Evolutionary conservation across 306 rosid species (phyloP), one percentile per base, ranked within the genome.

Genomic region (Acacia acuminata): DNA sequence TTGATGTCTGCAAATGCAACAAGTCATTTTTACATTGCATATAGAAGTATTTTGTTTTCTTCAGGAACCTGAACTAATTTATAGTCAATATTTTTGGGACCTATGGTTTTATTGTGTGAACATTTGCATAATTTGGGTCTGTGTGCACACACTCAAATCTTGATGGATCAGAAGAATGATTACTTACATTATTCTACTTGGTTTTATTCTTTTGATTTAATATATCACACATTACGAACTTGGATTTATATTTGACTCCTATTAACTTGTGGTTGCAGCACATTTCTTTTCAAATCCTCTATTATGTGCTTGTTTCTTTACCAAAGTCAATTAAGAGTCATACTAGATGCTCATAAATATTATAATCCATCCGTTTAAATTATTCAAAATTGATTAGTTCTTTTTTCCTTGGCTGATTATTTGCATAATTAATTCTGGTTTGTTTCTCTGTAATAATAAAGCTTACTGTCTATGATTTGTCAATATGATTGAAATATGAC

Each of bases 1-100:
- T 27, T 47, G 58, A 81, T 75, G 61, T 44, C 60, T 71, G 66
- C 67, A 42, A 67, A 74, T 75, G 60, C 40, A 24, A 19, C 3
- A 19, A 75, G 76, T 74, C 58, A 48, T 74, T 40, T 38, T 44
- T 53, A 30, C 15, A 8, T 67, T 43, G 42, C 45, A 11, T 76
- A 8, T 40, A 36, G 9, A 43, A 36, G 19, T 60, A 13, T 34
- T 72, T 47, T 80, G 66, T 67, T 38, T 45, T 58, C 58, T 19
- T 68, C 7, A 9, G 27, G 50, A 19, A 9, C 48, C 27, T 69
- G 16, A 69, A 15, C 27, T 24, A 11, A 67, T 67, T 67, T 19
- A 20, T 19, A 36, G 44, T 67, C n/a, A 17, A 38, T 67, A 67
- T 38, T 34, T 66, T 66, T 34, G 19, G 71, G 24, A 66, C 58